phyloP scores from a whole-genome alignment of 495 filamentous ascomycete genomes.

The Penicillium turbatum region DNA sequence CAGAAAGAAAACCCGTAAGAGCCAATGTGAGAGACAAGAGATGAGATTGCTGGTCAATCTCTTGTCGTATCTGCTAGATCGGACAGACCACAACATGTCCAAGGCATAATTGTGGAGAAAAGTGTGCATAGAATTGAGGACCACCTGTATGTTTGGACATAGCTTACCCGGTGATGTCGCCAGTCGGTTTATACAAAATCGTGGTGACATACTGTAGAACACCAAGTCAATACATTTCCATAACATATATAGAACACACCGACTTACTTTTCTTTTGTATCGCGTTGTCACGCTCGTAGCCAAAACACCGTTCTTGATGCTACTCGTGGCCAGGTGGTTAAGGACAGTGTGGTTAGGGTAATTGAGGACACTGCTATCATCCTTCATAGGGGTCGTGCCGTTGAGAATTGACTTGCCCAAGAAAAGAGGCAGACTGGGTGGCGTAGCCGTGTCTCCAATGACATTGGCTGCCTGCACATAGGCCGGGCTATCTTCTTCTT shows the following conservation, averaged over 20 bases:
- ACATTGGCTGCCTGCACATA: conserved; percentile 67
- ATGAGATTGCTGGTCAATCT: neutral
- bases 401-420: conserved; percentile 93
- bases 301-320: conserved; percentile 91
- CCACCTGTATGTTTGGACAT: neutral
- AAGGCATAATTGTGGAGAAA: conserved; percentile 3
- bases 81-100: neutral
- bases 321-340: conserved; percentile 97
- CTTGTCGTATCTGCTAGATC: neutral
- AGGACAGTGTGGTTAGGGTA: conserved; percentile 97
- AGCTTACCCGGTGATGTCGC: conserved; percentile 36
- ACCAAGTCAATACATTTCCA: no score
- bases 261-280: conserved; percentile 94
- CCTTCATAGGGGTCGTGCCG: conserved; percentile 83
- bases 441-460: conserved; percentile 70
- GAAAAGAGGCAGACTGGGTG: conserved; percentile 85
- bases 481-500: conserved; percentile 66
- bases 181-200: conserved; percentile 92
- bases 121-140: conserved; percentile 8
- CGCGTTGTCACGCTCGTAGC: conserved; percentile 96
- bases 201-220: conserved; percentile 83
- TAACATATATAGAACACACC: no score
- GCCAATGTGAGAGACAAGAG: neutral
- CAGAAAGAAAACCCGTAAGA: neutral
- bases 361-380: conserved; percentile 91